Conservation (phyloP, 768 basidiomycete genomes). For the Cyclocybe cylindracea region DNA sequence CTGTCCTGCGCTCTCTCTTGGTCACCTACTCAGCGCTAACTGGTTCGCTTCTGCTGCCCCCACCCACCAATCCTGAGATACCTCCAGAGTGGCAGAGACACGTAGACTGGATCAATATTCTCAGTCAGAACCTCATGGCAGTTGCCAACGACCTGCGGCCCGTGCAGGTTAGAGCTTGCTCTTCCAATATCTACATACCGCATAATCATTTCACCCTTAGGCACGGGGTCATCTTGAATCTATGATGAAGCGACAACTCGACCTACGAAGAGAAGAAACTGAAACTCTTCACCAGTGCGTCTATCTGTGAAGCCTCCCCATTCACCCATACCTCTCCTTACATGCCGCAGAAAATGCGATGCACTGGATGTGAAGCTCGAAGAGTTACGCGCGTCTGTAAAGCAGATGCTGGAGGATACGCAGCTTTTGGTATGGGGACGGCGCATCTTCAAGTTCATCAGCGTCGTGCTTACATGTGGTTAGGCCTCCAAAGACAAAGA, state of each 20-base stretch:
- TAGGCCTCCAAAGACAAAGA: neutral
- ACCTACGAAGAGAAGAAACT: constrained; percentile 74
- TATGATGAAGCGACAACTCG: constrained; percentile 81
- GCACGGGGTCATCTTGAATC: constrained; percentile 79
- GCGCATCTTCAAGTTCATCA: neutral
- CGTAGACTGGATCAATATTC: constrained; percentile 78
- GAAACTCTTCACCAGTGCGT: constrained; percentile 66
- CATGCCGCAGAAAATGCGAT: constrained; percentile 63
- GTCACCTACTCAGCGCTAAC: constrained; percentile 79
- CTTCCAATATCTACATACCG: neutral
- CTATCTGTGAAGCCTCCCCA: neutral
- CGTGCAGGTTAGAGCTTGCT: constrained; percentile 59
- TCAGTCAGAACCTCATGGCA: constrained; percentile 87
- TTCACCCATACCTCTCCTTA: neutral
- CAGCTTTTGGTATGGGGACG: neutral
- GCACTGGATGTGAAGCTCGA: constrained; percentile 62
- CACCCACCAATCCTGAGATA: constrained; percentile 43
- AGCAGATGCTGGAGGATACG: constrained; percentile 13
- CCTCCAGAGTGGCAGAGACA: constrained; percentile 74
- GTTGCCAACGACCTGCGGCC: constrained; percentile 89
- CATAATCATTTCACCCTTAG: constrained; percentile 31
- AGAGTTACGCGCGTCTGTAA: constrained; percentile 45
- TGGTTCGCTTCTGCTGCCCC: constrained; percentile 65
- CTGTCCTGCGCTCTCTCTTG: constrained; percentile 74
- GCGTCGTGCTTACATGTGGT: neutral